phyloP scores from a whole-genome alignment of 495 filamentous ascomycete species.

The Tetracladium marchalianum region DNA sequence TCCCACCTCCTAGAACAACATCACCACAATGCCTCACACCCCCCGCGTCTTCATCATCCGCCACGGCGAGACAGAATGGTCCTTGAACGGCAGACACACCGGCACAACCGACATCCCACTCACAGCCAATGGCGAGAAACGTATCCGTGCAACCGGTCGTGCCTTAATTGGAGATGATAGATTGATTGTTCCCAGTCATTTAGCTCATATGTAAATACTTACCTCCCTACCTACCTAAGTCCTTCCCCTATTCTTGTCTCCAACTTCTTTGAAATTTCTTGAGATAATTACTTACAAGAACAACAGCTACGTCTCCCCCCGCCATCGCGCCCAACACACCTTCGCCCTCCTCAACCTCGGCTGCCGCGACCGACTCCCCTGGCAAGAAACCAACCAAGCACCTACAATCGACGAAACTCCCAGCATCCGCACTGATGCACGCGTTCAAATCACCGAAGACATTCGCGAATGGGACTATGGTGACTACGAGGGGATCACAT shows the following conservation, averaged over 20 bases:
- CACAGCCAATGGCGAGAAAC: conserved; percentile 77
- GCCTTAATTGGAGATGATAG: conserved; percentile 78
- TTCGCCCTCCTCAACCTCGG: conserved; percentile 70
- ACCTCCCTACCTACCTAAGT: neutral
- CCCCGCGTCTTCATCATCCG: conserved; percentile 88
- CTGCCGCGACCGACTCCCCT: conserved; percentile 31
- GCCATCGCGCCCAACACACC: conserved; percentile 75
- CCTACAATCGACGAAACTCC: conserved; percentile 18
- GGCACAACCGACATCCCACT: conserved; percentile 78
- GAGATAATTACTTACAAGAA: neutral
- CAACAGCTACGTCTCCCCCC: conserved; percentile 71
- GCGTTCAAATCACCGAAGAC: conserved; percentile 61
- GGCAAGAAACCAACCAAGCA: conserved; percentile 25
- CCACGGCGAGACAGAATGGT: conserved; percentile 96
- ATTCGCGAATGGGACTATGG: conserved; percentile 96
- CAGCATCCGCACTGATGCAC: conserved; percentile 29
- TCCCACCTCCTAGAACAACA: neutral
- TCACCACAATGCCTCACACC: conserved; percentile 30
- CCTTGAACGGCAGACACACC: conserved; percentile 84
- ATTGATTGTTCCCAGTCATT: conserved; percentile 72
- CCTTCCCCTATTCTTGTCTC: neutral
- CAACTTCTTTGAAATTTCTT: neutral
- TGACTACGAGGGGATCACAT: conserved; percentile 85
- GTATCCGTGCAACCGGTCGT: conserved; percentile 69
- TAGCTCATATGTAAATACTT: conserved; percentile 59